Conservation (phyloP, 2,329 filamentous ascomycete species). For the Cercospora canescens region DNA sequence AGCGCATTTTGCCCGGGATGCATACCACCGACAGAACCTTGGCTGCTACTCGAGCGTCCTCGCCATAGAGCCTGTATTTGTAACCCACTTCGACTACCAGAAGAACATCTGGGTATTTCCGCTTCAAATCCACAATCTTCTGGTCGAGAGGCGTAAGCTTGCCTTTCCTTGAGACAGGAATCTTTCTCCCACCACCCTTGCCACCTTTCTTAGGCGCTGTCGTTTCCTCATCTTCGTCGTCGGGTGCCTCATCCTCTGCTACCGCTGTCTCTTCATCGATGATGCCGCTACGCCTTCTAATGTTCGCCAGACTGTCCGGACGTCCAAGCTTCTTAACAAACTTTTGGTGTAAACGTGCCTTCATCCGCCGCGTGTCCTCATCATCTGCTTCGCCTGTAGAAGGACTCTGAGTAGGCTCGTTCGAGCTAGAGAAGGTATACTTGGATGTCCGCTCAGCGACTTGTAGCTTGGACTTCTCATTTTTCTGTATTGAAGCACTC, state of each 20-base stretch:
- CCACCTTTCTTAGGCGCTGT: constrained; percentile 50
- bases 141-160: constrained; percentile 92
- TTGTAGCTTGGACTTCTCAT: constrained; percentile 34
- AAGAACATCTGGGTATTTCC: constrained; percentile 83
- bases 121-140: constrained; percentile 92
- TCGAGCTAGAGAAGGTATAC: constrained; percentile 58
- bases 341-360: constrained; percentile 72
- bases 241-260: constrained; percentile 56
- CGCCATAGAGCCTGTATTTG: constrained; percentile 96
- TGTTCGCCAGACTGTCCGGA: constrained; percentile 73
- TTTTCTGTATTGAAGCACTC: background rate
- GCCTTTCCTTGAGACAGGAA: constrained; percentile 64
- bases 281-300: constrained; percentile 61
- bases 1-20: constrained; percentile 92
- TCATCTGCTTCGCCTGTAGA: constrained; percentile 48
- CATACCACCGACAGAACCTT: constrained; percentile 94
- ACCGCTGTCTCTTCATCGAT: constrained; percentile 55
- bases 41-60: constrained; percentile 85
- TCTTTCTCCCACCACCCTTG: constrained; percentile 51
- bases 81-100: constrained; percentile 95
- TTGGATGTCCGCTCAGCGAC: constrained; percentile 55
- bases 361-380: constrained; percentile 57
- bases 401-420: constrained; percentile 39
- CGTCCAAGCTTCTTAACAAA: constrained; percentile 91
- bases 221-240: constrained; percentile 56